Base-by-base conservation (phyloP, 1,284 basidiomycete genomes). In the Trametes hirsuta region DNA sequence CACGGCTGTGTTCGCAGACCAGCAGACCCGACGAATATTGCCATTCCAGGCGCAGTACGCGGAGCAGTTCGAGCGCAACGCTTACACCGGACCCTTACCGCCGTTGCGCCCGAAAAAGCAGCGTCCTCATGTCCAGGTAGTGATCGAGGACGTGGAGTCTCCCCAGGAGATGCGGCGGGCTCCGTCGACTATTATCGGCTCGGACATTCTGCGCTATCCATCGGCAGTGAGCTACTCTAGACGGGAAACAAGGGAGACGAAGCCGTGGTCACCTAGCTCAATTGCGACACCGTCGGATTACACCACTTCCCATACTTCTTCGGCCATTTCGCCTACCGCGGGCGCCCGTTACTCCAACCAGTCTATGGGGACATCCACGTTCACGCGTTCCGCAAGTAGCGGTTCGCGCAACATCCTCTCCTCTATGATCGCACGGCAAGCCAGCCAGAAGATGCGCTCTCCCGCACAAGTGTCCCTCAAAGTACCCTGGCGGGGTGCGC, bases 201-300 rank as follows among this genome's bases (percentile, higher is more conserved):
- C 73, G 11, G 73, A 75, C 52, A 75, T 75, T 59, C 62, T 75
- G 18, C 68, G 69, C 39, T 45, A 58, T 24, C 53, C 69, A 6
- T 58, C 67, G 11, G 64, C 63, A 36, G 12, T 48, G 15, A 58
- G 45, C 8, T 55, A 45, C 3, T 46, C n/a, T 9, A 47, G 47
- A n/a, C 22, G 48, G 21, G 14, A 54, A 25, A 63, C 22, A 34
- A 57, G 50, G 57, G 58, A 53, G 53, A 66, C 62, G 55, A 65
- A 53, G 25, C 49, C 41, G 8, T 63, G 61, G 62, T 68, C 66
- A 5, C 66, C 68, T 1, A 54, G 46, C 0, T 62, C 67, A 9
- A 45, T 49, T 12, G 37, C 51, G 18, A 65, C 59, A 2, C 54
- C 61, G 14, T 63, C 68, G 6, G 58, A 58, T 22, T 55, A 58